Evolutionary conservation across 2,329 filamentous ascomycete genomes (phyloP).

Genomic region (Parascedosporium putredinis): DNA sequence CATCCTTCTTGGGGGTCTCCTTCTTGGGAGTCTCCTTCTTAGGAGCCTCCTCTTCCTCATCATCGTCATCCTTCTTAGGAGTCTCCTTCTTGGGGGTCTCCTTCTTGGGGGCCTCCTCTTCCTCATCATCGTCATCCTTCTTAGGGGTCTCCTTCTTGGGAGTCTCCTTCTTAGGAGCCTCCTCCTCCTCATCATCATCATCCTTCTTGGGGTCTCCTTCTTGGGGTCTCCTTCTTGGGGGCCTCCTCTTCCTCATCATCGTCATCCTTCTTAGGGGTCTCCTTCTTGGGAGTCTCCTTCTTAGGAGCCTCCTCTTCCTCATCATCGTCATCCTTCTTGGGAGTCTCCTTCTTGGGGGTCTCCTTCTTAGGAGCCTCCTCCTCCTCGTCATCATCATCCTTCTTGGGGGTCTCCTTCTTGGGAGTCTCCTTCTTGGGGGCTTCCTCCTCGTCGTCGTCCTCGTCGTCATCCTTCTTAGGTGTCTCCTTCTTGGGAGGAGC

Average conservation of each 20-base stretch:
- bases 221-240: not conserved
- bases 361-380: not conserved
- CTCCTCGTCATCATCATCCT: not conserved
- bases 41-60: too few relatives aligned
- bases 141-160: not conserved
- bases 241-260: not conserved
- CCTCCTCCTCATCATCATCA: not conserved
- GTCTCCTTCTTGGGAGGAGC: not conserved
- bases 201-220: not conserved
- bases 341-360: not conserved
- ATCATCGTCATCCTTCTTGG: not conserved
- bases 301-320: not conserved
- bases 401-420: not conserved
- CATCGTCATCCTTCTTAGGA: too few relatives aligned
- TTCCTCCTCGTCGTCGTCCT: not conserved
- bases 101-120: not conserved
- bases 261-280: not conserved
- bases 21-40: conserved; percentile 1
- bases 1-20: not conserved
- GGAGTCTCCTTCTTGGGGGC: not conserved
- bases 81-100: not conserved
- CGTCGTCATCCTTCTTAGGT: not conserved
- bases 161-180: not conserved
- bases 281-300: not conserved
- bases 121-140: not conserved